Percentiles rank a stretch among this genome's conserved stretches.
Conservation (phyloP, 1,284 basidiomycete species). For the Ustilago tritici region DNA sequence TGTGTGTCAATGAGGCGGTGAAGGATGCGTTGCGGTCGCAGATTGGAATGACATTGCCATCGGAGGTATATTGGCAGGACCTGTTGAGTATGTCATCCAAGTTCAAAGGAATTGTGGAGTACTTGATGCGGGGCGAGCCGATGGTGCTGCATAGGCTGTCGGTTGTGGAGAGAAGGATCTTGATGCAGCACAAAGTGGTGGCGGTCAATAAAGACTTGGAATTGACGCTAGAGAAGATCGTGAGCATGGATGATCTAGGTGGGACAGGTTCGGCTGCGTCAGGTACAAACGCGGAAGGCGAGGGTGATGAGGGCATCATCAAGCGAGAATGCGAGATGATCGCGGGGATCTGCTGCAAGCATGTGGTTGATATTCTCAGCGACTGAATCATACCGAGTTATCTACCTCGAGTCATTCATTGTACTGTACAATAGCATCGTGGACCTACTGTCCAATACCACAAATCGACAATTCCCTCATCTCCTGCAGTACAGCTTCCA, state of each 20-base stretch:
- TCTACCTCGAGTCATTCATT: neutral
- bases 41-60: neutral
- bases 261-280: neutral
- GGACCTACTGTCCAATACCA: constrained; percentile 61
- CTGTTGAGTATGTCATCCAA: constrained; percentile 5
- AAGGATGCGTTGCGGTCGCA: neutral
- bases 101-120: constrained; percentile 1
- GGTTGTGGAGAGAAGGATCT: neutral
- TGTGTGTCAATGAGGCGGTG: constrained; percentile 25
- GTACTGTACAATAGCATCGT: neutral
- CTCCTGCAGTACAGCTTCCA: constrained; percentile 91
- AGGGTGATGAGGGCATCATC: constrained; percentile 10
- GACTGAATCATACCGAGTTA: constrained; percentile 2
- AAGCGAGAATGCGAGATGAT: constrained; percentile 28
- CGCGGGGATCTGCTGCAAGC: constrained; percentile 40
- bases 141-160: neutral
- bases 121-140: constrained; percentile 9
- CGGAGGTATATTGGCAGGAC: constrained; percentile 18
- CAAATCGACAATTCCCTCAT: constrained; percentile 93
- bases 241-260: constrained; percentile 16
- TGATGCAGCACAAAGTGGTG: constrained; percentile 20
- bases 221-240: constrained; percentile 19
- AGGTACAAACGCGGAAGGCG: neutral
- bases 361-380: constrained; percentile 28
- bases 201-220: constrained; percentile 24